phyloP scores from a whole-genome alignment of 345 rosid species.

The Salix udensis region DNA sequence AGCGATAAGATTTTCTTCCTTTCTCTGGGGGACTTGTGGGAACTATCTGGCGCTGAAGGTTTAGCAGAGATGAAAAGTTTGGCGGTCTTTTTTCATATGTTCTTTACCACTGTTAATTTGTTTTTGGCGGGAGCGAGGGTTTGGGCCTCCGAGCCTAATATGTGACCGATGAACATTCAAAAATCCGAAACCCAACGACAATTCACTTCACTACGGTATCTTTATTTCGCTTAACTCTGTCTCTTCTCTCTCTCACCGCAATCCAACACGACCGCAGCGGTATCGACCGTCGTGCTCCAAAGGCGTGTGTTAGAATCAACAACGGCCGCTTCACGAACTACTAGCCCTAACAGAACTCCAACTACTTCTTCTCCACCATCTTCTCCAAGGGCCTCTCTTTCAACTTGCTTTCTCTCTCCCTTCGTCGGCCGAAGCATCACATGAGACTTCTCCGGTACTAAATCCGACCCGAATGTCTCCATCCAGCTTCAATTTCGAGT shows the following conservation, averaged over 20 bases:
- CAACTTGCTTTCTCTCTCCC: slow-evolving; percentile 43
- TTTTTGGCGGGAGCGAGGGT: neutral
- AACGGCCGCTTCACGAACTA: slow-evolving; percentile 20
- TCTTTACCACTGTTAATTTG: neutral
- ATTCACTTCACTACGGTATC: neutral
- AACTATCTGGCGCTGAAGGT: neutral
- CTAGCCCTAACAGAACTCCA: slow-evolving; percentile 24
- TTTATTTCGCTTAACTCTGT: neutral
- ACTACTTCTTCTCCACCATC: slow-evolving; percentile 25
- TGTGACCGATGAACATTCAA: neutral
- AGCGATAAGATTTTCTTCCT: too few species aligned
- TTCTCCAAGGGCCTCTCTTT: slow-evolving; percentile 43
- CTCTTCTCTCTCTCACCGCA: neutral
- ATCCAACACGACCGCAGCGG: slow-evolving; percentile 14
- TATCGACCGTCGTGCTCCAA: slow-evolving; percentile 43
- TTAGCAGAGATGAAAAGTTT: neutral
- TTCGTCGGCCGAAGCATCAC: slow-evolving; percentile 43
- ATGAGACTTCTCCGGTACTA: slow-evolving; percentile 31
- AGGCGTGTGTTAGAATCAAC: slow-evolving; percentile 38
- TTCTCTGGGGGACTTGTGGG: neutral
- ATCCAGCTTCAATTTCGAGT: slow-evolving; percentile 42
- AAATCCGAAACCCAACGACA: neutral
- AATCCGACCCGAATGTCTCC: slow-evolving; percentile 42
- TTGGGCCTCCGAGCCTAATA: neutral
- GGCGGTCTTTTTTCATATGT: neutral